Evolutionary conservation across 208 protist genomes (phyloP).

Genomic region (Angomonas deanei): DNA sequence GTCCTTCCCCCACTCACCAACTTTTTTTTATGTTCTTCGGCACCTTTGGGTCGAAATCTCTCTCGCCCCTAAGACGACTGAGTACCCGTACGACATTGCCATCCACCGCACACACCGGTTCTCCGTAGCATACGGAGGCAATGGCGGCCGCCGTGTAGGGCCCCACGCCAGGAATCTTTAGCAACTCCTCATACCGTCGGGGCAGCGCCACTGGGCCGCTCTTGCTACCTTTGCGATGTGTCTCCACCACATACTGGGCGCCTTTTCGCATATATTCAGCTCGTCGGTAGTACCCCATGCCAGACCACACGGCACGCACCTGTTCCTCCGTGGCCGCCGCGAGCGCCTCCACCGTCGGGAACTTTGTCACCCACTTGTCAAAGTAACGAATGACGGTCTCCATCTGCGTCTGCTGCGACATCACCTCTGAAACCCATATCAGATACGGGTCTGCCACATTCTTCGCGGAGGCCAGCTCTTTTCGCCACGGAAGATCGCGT

Average conservation of each 20-base stretch:
- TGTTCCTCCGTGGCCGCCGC: slow-evolving; percentile 76
- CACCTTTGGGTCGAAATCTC: slow-evolving; percentile 71
- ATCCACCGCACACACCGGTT: slow-evolving; percentile 77
- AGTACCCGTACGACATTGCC: slow-evolving; percentile 93
- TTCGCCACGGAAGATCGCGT: slow-evolving; percentile 58
- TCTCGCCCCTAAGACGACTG: slow-evolving; percentile 66
- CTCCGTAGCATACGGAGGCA: slow-evolving; percentile 83
- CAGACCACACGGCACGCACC: slow-evolving; percentile 84
- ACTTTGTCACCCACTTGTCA: slow-evolving; percentile 77
- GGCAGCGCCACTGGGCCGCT: slow-evolving; percentile 28
- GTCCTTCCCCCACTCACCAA: slow-evolving; percentile 45
- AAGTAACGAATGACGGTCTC: slow-evolving; percentile 90
- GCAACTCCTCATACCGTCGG: slow-evolving; percentile 31
- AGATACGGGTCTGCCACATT: slow-evolving; percentile 62
- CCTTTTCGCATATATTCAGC: slow-evolving; percentile 82
- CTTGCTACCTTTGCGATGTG: slow-evolving; percentile 2
- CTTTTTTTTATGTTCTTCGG: slow-evolving; percentile 50
- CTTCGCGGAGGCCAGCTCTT: slow-evolving; percentile 3
- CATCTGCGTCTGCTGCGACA: slow-evolving; percentile 94
- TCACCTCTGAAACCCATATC: slow-evolving; percentile 93
- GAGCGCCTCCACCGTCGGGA: slow-evolving; percentile 76
- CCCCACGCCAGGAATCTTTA: slow-evolving; percentile 87
- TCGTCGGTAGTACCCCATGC: slow-evolving; percentile 93
- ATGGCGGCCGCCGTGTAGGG: slow-evolving; percentile 93
- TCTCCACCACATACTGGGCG: slow-evolving; percentile 72